Evolutionary conservation across 805 yeast genomes (phyloP), one percentile per base, ranked within the genome.

Genomic region (Metschnikowia arizonensis): DNA sequence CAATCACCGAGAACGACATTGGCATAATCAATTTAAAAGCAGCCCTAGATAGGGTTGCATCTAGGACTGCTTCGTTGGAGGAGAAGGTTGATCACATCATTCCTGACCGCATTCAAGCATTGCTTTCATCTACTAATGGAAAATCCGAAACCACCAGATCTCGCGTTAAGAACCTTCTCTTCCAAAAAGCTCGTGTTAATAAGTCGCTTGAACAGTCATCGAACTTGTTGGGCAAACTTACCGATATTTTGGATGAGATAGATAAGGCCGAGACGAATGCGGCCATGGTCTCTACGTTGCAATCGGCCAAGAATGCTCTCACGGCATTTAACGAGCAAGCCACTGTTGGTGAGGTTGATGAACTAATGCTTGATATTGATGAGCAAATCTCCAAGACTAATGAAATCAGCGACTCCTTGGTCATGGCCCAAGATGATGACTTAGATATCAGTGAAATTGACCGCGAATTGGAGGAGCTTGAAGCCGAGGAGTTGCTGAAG

Each of bases 191-290:
- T 17, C 45, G 46, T 3, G 41, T 55, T 3, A 29, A 31, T 5
- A 43, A 47, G 35, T 57, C 68, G 0, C 49, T 61, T 14, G 55
- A 54, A 2, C 54, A 44, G 23, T 52, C 61, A 0, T 40, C 47
- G 2, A 46, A 25, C 5, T 46, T 61, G 3, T 52, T 54, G 15
- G 40, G 44, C 14, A 64, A 66, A 35, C 50, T 71, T 29, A 44
- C 44, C 1, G 35, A 48, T 12, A 53, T 69, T 2, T 41, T 68
- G 26, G 40, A 50, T 21, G 67, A 66, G 49, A 68, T 71, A 14
- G 61, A 69, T 49, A 70, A 71, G 12, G 67, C 73, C 2, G 56
- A 55, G 24, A 44, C 60, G 14, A 69, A 69, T 46, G 46, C 53
- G 1, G 49, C 52, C 15, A 45, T 67, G 4, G 56, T 54, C 40